Percentiles rank a stretch among this genome's conserved stretches.
Evolutionary conservation across 192 early-diverging fungal species (phyloP).

Genomic region (Dissophora ornata): DNA sequence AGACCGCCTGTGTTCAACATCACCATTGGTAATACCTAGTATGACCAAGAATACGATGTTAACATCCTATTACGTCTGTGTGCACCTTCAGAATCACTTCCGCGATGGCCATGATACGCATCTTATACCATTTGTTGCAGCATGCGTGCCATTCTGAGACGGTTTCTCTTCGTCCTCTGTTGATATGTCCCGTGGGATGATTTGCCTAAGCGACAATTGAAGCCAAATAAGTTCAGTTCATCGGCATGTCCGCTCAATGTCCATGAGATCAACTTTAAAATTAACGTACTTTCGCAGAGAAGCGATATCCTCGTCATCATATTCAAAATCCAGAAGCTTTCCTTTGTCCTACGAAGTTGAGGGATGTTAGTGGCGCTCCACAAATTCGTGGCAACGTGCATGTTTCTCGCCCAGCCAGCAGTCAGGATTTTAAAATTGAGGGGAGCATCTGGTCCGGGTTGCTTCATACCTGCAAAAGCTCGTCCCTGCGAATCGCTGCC

Average conservation of each 20-base stretch:
- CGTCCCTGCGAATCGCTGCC: slow-evolving; percentile 62
- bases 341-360: slow-evolving; percentile 63
- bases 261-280: too few species aligned
- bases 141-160: slow-evolving; percentile 8
- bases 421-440: too few species aligned
- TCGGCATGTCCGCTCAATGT: too few species aligned
- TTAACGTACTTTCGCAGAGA: slow-evolving; percentile 59
- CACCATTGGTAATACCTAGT: slow-evolving; percentile 4
- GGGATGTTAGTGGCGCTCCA: slow-evolving; percentile 23
- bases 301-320: slow-evolving; percentile 61
- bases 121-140: slow-evolving; percentile 17
- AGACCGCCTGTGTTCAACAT: background rate
- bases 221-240: too few species aligned
- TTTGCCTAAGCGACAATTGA: slow-evolving; percentile 27
- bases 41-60: too few species aligned
- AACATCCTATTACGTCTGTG: too few species aligned
- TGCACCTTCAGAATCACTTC: too few species aligned
- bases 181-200: slow-evolving; percentile 20
- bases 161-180: slow-evolving; percentile 5
- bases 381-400: too few species aligned
- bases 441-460: too few species aligned
- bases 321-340: slow-evolving; percentile 63
- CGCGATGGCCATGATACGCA: too few species aligned
- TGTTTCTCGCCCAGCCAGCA: too few species aligned
- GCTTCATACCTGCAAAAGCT: slow-evolving; percentile 56